Conservation (phyloP, 345 rosid species). For the Pistacia integerrima region DNA sequence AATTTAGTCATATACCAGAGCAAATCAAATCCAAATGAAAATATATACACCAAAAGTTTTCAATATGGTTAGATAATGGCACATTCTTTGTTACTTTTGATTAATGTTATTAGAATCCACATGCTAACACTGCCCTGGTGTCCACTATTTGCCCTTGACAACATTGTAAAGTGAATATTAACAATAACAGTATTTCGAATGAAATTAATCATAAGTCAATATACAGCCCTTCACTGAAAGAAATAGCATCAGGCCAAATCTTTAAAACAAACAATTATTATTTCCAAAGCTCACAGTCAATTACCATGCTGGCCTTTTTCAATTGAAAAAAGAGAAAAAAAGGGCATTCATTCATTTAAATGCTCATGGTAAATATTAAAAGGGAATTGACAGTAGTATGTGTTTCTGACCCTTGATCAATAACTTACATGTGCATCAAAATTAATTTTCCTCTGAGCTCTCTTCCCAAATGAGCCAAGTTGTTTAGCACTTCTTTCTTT, state of each 20-base stretch:
- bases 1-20: background rate
- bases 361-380: background rate
- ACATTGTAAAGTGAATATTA: background rate
- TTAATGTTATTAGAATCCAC: conserved; percentile 5
- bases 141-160: background rate
- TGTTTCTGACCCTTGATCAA: background rate
- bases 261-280: background rate
- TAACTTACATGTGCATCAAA: conserved; percentile 44
- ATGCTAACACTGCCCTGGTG: background rate
- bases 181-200: background rate
- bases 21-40: background rate
- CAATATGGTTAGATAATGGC: background rate
- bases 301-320: background rate
- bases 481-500: conserved; percentile 9
- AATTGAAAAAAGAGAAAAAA: background rate
- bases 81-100: background rate
- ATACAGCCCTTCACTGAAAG: background rate
- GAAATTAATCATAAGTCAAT: background rate
- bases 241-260: background rate
- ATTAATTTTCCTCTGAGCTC: conserved; percentile 32
- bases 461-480: conserved; percentile 18
- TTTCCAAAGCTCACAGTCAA: background rate
- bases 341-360: background rate
- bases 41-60: background rate
- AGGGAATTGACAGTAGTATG: background rate